Percentiles rank a stretch among this genome's conserved stretches.
phyloP scores from a whole-genome alignment of 148 eudicot genomes.

The Rhododendron ovatum region DNA sequence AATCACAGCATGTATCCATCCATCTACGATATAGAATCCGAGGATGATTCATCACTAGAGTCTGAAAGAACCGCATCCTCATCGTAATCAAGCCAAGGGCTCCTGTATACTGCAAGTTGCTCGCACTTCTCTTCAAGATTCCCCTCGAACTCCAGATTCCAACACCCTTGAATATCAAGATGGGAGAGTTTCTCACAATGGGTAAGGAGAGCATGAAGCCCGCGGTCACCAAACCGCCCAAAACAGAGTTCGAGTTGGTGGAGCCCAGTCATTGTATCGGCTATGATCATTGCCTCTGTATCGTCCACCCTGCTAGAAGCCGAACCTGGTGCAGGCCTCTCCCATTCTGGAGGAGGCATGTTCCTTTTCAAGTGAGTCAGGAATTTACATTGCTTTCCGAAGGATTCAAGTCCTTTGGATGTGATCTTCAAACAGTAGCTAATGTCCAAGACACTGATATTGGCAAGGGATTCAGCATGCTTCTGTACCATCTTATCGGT shows the following conservation, averaged over 20 bases:
- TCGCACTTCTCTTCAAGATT: slow-evolving; percentile 10
- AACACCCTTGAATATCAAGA: slow-evolving; percentile 23
- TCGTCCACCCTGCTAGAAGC: neutral
- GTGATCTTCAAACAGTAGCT: slow-evolving; percentile 23
- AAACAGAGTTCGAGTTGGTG: slow-evolving; percentile 10
- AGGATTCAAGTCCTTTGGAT: slow-evolving; percentile 18
- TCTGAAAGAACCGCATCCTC: slow-evolving; percentile 1
- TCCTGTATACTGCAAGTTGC: neutral
- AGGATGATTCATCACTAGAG: neutral
- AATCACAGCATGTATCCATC: neutral
- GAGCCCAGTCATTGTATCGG: slow-evolving; percentile 20
- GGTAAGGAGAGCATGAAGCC: slow-evolving; percentile 13
- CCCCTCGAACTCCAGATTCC: slow-evolving; percentile 15
- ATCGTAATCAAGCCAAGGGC: slow-evolving; percentile 16
- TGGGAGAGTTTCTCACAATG: slow-evolving; percentile 16
- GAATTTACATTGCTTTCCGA: slow-evolving; percentile 23
- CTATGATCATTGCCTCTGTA: slow-evolving; percentile 16
- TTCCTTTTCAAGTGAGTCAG: slow-evolving; percentile 22
- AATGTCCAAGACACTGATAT: slow-evolving; percentile 19
- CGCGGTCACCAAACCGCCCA: slow-evolving; percentile 17
- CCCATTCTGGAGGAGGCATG: slow-evolving; percentile 19
- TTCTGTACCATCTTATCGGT: slow-evolving; percentile 21
- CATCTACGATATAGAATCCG: neutral
- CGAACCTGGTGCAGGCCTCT: neutral
- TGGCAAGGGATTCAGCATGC: slow-evolving; percentile 18